Evolutionary conservation across 345 rosid species (phyloP).

Genomic region (Eucalyptus camaldulensis): DNA sequence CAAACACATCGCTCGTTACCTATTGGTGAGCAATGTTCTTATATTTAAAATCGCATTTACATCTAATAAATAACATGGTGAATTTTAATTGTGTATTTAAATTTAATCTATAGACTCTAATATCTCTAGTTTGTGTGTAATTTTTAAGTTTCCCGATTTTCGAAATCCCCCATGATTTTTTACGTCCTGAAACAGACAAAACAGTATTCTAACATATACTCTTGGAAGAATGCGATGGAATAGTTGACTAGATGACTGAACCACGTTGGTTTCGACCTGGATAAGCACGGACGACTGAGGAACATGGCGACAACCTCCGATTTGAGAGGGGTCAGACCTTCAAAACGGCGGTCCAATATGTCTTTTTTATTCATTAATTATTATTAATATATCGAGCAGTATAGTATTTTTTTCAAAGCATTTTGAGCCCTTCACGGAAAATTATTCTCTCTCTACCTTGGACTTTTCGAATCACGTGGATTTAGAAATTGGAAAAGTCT

Average conservation of each 20-base stretch:
- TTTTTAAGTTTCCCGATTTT: neutral
- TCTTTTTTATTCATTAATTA: neutral
- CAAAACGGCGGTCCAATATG: neutral
- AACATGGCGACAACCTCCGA: neutral
- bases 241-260: neutral
- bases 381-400: neutral
- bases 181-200: neutral
- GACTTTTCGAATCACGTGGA: neutral
- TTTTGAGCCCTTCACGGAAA: neutral
- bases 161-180: neutral
- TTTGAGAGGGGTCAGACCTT: neutral
- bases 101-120: neutral
- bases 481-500: neutral
- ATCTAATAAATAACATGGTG: no score
- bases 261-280: neutral
- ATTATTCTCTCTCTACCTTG: neutral
- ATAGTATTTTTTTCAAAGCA: neutral
- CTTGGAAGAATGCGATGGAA: neutral
- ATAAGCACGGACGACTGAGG: neutral
- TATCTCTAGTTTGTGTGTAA: neutral
- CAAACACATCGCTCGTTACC: neutral
- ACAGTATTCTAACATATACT: neutral
- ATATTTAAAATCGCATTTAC: neutral
- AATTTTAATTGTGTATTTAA: neutral
- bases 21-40: neutral